Evolutionary conservation across 192 early-diverging fungal species (phyloP).

Genomic region (Coemansia asiatica): DNA sequence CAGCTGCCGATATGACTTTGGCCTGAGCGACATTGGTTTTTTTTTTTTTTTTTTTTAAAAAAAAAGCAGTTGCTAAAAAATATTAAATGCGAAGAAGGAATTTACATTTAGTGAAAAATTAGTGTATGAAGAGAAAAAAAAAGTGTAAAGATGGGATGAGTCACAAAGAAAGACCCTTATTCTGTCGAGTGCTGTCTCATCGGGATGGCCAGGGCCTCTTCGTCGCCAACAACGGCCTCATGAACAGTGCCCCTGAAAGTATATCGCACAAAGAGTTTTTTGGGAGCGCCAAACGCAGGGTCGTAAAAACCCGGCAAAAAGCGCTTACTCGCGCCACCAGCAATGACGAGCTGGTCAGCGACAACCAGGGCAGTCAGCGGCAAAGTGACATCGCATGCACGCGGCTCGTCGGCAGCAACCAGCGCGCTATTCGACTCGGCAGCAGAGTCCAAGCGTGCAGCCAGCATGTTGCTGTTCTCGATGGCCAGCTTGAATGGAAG

Average conservation of each 20-base stretch:
- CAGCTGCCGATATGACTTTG: no score
- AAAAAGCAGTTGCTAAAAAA: no score
- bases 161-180: not conserved
- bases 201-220: slow-evolving; percentile 76
- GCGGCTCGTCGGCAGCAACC: slow-evolving; percentile 26
- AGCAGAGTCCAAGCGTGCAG: slow-evolving; percentile 18
- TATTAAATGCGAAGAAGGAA: no score
- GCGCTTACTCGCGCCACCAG: slow-evolving; percentile 83
- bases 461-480: slow-evolving; percentile 34
- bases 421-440: slow-evolving; percentile 21
- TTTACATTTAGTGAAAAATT: no score
- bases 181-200: slow-evolving; percentile 56
- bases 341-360: slow-evolving; percentile 85
- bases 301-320: slow-evolving; percentile 94
- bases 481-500: slow-evolving; percentile 55
- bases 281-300: slow-evolving; percentile 85
- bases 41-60: no score
- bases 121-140: no score
- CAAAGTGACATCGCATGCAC: slow-evolving; percentile 77
- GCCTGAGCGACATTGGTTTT: no score
- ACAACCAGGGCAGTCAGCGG: slow-evolving; percentile 82
- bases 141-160: not conserved
- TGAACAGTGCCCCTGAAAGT: slow-evolving; percentile 79
- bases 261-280: slow-evolving; percentile 83
- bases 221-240: slow-evolving; percentile 77